A percentile compares a stretch with the other conserved stretches of the same genome.
Conservation (phyloP, 2,329 filamentous ascomycete genomes). For the Alternaria sp. region DNA sequence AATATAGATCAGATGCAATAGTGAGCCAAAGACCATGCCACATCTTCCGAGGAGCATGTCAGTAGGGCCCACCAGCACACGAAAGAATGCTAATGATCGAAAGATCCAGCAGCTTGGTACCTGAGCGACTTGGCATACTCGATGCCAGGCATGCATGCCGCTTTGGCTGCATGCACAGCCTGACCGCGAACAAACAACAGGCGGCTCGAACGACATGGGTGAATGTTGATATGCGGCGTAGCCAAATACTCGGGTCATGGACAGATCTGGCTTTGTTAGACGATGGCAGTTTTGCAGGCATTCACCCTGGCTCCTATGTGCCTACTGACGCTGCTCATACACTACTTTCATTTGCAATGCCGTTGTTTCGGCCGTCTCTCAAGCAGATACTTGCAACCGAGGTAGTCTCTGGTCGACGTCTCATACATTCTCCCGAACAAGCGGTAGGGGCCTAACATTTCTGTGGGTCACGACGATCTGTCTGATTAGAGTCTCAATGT, state of each 20-base stretch:
- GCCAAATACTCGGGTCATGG: slow-evolving; percentile 10
- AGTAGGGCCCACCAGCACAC: slow-evolving; percentile 10
- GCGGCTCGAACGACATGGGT: slow-evolving; percentile 26
- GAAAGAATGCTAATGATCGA: slow-evolving; percentile 22
- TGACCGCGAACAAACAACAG: slow-evolving; percentile 25
- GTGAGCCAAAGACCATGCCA: slow-evolving; percentile 5
- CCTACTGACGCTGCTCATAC: background rate
- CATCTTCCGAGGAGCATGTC: slow-evolving; percentile 6
- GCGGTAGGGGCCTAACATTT: background rate
- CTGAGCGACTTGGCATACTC: slow-evolving; percentile 22
- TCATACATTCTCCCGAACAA: background rate
- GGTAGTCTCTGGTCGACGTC: background rate
- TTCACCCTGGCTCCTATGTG: slow-evolving; percentile 1
- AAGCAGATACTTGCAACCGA: background rate
- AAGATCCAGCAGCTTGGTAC: slow-evolving; percentile 27
- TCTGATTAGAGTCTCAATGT: slow-evolving; percentile 6
- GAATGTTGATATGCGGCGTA: slow-evolving; percentile 22
- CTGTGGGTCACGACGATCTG: slow-evolving; percentile 3
- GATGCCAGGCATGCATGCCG: slow-evolving; percentile 19
- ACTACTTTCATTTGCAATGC: background rate
- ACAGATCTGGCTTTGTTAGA: slow-evolving; percentile 22
- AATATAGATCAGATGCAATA: slow-evolving; percentile 19
- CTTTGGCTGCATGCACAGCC: slow-evolving; percentile 20
- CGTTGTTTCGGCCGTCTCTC: background rate
- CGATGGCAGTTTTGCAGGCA: slow-evolving; percentile 2